A percentile compares a stretch with the other conserved stretches of the same genome.
Evolutionary conservation across 2,329 filamentous ascomycete species (phyloP).

Genomic region (Aspergillus oerlinghausenensis): DNA sequence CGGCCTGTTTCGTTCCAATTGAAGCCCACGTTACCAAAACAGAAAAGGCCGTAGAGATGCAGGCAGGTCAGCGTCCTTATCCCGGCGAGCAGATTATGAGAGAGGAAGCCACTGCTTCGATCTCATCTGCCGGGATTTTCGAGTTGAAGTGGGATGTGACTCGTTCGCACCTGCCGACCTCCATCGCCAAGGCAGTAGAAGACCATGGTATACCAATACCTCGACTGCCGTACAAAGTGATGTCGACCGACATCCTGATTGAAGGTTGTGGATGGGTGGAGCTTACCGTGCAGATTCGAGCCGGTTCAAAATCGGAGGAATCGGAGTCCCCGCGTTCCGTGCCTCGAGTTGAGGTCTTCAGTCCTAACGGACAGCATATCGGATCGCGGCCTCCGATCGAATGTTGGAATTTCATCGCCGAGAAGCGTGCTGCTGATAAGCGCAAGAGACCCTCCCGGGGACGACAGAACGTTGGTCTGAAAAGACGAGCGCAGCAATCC

Average conservation of each 20-base stretch:
- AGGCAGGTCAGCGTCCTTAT: conserved; percentile 58
- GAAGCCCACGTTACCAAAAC: conserved; percentile 71
- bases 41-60: conserved; percentile 71
- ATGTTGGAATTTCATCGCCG: conserved; percentile 29
- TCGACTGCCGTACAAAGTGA: conserved; percentile 69
- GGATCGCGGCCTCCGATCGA: conserved; percentile 39
- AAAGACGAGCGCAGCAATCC: conserved; percentile 16
- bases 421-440: conserved; percentile 28
- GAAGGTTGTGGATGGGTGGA: conserved; percentile 95
- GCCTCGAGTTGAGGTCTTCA: conserved; percentile 72
- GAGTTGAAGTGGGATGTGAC: conserved; percentile 79
- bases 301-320: conserved; percentile 34
- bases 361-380: conserved; percentile 77
- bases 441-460: conserved; percentile 20
- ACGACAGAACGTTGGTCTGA: conserved; percentile 22
- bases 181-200: conserved; percentile 63
- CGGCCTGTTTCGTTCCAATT: conserved; percentile 83
- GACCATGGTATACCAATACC: conserved; percentile 52
- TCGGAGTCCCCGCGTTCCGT: conserved; percentile 41
- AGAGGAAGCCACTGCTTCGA: conserved; percentile 54
- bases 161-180: conserved; percentile 66
- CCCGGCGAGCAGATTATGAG: conserved; percentile 61
- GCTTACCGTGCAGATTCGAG: conserved; percentile 73
- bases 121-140: conserved; percentile 69
- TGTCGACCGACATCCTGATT: conserved; percentile 78